Conservation (phyloP, 768 basidiomycete species). For the Leucosporidium creatinivorum region DNA sequence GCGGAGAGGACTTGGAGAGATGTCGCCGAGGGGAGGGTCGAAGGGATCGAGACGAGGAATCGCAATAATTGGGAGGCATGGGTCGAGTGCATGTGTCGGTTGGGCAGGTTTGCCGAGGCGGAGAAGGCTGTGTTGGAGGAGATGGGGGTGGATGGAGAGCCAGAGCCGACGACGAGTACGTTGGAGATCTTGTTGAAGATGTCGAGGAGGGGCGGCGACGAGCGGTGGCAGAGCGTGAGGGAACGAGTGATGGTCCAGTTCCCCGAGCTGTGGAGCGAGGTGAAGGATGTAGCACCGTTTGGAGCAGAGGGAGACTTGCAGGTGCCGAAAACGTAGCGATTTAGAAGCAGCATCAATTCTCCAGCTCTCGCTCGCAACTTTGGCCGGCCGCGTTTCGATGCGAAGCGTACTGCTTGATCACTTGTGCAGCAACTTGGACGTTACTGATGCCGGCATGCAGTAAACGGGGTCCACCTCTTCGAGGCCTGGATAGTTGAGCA, state of each 20-base stretch:
- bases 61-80: slow-evolving; percentile 70
- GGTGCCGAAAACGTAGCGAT: too few species aligned
- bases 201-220: slow-evolving; percentile 3
- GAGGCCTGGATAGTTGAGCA: slow-evolving; percentile 77
- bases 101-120: slow-evolving; percentile 61
- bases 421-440: slow-evolving; percentile 7
- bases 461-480: slow-evolving; percentile 87
- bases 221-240: neutral
- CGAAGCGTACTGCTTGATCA: too few species aligned
- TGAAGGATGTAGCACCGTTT: slow-evolving; percentile 6
- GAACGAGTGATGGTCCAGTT: slow-evolving; percentile 1
- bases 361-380: too few species aligned
- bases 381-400: too few species aligned
- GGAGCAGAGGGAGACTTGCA: too few species aligned
- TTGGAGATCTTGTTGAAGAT: slow-evolving; percentile 26
- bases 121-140: slow-evolving; percentile 56
- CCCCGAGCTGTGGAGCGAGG: slow-evolving; percentile 15
- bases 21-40: slow-evolving; percentile 46
- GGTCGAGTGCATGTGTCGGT: slow-evolving; percentile 77
- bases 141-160: slow-evolving; percentile 45
- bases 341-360: too few species aligned
- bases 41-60: slow-evolving; percentile 51
- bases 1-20: slow-evolving; percentile 52
- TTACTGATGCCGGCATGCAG: slow-evolving; percentile 76
- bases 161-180: slow-evolving; percentile 9